These are phyloP conservation scores for Fusarium torreyae DNA, from an alignment of 2,329 filamentous ascomycete genomes.

Conservation along the genomic window DNA sequence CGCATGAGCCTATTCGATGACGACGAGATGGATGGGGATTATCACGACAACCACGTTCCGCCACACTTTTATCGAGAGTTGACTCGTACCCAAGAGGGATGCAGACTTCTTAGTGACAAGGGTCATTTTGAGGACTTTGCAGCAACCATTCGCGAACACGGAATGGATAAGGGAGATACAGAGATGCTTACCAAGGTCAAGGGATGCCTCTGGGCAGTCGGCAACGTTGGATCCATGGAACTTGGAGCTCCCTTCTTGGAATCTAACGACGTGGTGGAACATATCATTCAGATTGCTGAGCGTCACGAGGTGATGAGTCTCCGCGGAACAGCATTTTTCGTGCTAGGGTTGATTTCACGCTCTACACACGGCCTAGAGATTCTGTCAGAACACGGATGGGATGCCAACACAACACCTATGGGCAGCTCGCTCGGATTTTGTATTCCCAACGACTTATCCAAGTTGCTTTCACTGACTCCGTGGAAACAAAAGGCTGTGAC, in stretches of 20 bases:
- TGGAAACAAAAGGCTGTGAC: constrained; percentile 70
- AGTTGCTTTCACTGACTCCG: constrained; percentile 79
- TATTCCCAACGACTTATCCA: constrained; percentile 83
- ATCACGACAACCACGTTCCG: constrained; percentile 80
- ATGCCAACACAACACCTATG: constrained; percentile 86
- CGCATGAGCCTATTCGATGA: constrained; percentile 73
- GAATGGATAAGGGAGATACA: constrained; percentile 85
- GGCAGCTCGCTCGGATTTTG: constrained; percentile 90
- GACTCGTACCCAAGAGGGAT: constrained; percentile 92
- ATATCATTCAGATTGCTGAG: constrained; percentile 91
- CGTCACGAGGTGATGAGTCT: constrained; percentile 91
- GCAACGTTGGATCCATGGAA: constrained; percentile 98
- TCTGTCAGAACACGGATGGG: constrained; percentile 91
- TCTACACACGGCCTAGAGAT: constrained; percentile 95
- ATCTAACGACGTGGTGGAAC: constrained; percentile 87
- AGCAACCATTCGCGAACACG: constrained; percentile 88
- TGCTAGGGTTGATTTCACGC: constrained; percentile 90
- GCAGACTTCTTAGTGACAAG: constrained; percentile 89
- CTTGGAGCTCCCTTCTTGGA: constrained; percentile 95
- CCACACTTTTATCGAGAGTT: constrained; percentile 98
- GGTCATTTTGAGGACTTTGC: constrained; percentile 97
- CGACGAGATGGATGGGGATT: constrained; percentile 69
- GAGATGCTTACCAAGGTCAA: constrained; percentile 95
- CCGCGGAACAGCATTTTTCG: constrained; percentile 96
- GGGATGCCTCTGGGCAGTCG: constrained; percentile 96